Percentiles rank a stretch among this genome's conserved stretches.
Conservation (phyloP, 805 yeast genomes). For the Yamadazyma endophytica region DNA sequence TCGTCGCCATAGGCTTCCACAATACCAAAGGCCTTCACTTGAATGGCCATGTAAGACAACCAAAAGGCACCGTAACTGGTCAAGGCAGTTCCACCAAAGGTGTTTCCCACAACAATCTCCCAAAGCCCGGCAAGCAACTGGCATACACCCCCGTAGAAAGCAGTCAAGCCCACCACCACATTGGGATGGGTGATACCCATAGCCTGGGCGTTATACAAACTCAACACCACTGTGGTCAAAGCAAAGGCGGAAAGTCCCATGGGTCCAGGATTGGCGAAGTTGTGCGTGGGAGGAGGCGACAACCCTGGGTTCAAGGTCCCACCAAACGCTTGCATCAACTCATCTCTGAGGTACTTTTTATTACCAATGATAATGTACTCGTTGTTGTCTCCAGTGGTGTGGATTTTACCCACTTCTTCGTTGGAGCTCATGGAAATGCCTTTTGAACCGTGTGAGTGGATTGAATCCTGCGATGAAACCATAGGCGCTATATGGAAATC, state of each 20-base stretch:
- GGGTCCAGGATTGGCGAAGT: conserved; percentile 67
- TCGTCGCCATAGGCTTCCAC: conserved; percentile 26
- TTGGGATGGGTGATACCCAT: conserved; percentile 51
- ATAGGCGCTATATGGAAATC: too few species aligned
- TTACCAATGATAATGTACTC: conserved; percentile 33
- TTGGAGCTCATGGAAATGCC: conserved; percentile 9
- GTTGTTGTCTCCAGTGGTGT: conserved; percentile 29
- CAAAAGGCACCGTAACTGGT: conserved; percentile 46
- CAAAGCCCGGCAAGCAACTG: conserved; percentile 66
- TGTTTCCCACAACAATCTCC: conserved; percentile 62
- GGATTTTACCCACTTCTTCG: conserved; percentile 18
- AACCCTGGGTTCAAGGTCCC: conserved; percentile 36
- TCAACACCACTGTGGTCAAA: conserved; percentile 58
- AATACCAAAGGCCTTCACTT: conserved; percentile 28
- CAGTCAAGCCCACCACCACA: conserved; percentile 55
- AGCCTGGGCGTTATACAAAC: conserved; percentile 54
- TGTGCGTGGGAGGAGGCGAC: conserved; percentile 44
- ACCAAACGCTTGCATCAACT: conserved; percentile 38
- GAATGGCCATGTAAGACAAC: conserved; percentile 30
- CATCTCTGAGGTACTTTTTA: conserved; percentile 31
- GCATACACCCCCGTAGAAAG: conserved; percentile 61
- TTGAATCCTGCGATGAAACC: conserved; percentile 8
- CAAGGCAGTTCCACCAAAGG: conserved; percentile 69
- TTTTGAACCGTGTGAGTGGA: conserved; percentile 15
- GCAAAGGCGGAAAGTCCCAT: conserved; percentile 64